Percentiles rank a stretch among this genome's conserved stretches.
These are phyloP conservation scores for Niveomyces coronatus DNA, from an alignment of 2,329 filamentous ascomycete genomes.

Conservation along the genomic window DNA sequence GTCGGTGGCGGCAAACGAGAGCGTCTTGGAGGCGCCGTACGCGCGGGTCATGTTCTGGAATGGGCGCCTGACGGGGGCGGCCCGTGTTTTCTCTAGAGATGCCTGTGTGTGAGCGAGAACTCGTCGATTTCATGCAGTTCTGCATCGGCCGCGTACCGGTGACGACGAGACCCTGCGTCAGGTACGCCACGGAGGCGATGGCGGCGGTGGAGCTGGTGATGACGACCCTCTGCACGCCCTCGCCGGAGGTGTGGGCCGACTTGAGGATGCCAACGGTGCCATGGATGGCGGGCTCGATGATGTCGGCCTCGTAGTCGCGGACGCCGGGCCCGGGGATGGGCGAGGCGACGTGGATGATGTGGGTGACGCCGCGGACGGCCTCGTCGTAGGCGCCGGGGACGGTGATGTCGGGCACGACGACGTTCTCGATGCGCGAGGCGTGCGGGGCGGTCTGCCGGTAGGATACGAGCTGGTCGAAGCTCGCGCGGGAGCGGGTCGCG, in stretches of 20 bases:
- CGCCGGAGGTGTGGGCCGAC: constrained; percentile 22
- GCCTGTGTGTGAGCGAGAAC: not conserved
- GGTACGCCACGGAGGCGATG: constrained; percentile 10
- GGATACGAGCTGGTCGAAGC: constrained; percentile 5
- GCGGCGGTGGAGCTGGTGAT: constrained; percentile 30
- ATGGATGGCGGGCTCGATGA: constrained; percentile 25
- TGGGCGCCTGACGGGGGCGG: constrained; percentile 11
- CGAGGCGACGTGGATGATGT: constrained; percentile 25
- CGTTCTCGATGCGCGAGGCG: constrained; percentile 14
- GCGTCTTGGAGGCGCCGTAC: constrained; percentile 26
- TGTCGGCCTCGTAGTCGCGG: constrained; percentile 10
- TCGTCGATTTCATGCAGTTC: not conserved
- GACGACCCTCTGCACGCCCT: constrained; percentile 29
- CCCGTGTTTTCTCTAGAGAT: not conserved
- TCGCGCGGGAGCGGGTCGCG: constrained; percentile 18
- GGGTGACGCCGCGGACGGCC: constrained; percentile 27
- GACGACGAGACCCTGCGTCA: constrained; percentile 8
- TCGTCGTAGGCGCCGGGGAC: constrained; percentile 28
- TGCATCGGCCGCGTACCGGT: not conserved
- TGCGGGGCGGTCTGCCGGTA: constrained; percentile 6
- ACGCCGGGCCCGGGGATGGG: constrained; percentile 13
- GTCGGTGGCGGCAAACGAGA: constrained; percentile 23
- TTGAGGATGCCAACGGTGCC: constrained; percentile 27
- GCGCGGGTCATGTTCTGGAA: constrained; percentile 22
- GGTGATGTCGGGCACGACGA: constrained; percentile 27